Evolutionary conservation across 208 protist species (phyloP).

Genomic region (Trypanosoma mega): DNA sequence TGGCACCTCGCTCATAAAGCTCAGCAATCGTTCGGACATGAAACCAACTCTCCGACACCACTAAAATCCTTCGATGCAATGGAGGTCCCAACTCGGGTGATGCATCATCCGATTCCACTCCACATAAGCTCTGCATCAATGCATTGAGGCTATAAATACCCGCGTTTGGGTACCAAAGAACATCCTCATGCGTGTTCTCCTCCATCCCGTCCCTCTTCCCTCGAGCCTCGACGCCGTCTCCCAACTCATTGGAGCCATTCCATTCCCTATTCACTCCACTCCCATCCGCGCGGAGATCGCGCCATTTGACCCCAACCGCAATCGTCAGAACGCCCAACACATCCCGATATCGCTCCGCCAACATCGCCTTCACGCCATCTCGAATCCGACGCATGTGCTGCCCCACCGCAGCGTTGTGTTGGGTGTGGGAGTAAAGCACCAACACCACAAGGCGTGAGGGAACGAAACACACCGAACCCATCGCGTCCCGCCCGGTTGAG

Average conservation of each 20-base stretch:
- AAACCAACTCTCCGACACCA: constrained; percentile 69
- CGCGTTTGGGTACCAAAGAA: constrained; percentile 47
- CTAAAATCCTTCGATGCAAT: constrained; percentile 38
- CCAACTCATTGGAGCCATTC: neutral
- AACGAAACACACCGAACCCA: neutral
- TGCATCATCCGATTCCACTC: constrained; percentile 10
- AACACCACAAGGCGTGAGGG: constrained; percentile 42
- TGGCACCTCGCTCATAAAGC: constrained; percentile 20
- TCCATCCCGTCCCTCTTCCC: no score
- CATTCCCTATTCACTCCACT: neutral
- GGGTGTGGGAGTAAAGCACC: constrained; percentile 55
- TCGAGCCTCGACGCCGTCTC: no score
- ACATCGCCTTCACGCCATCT: constrained; percentile 16
- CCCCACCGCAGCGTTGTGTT: constrained; percentile 37
- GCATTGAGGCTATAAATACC: constrained; percentile 68
- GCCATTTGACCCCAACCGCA: constrained; percentile 41
- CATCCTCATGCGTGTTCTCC: no score
- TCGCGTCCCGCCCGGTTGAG: neutral
- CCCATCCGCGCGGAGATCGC: neutral
- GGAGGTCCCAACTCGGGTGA: neutral
- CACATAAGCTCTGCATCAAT: constrained; percentile 31
- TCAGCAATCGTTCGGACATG: constrained; percentile 53
- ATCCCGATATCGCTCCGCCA: constrained; percentile 14
- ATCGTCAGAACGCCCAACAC: constrained; percentile 53
- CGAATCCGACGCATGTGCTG: constrained; percentile 20